Conservation (phyloP, 805 yeast genomes). For the Starmera amethionina region DNA sequence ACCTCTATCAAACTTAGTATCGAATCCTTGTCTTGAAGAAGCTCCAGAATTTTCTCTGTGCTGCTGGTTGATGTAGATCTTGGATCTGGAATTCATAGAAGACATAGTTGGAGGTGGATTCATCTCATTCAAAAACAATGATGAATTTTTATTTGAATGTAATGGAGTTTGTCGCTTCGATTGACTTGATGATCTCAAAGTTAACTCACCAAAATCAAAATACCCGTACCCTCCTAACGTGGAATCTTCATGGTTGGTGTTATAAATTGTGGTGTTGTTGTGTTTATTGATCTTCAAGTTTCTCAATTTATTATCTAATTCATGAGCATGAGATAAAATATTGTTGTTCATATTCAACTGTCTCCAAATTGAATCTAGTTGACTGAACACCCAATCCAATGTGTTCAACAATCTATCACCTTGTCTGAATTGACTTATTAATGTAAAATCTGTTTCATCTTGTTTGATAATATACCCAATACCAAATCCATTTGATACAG, state of each 20-base stretch:
- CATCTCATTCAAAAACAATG: no score
- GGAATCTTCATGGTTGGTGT: conserved; percentile 8
- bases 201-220: conserved; percentile 62
- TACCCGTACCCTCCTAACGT: conserved; percentile 72
- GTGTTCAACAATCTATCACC: conserved; percentile 72
- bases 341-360: conserved; percentile 11
- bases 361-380: conserved; percentile 39
- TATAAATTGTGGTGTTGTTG: no score
- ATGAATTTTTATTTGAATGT: no score
- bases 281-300: no score
- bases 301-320: conserved; percentile 25
- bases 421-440: conserved; percentile 81
- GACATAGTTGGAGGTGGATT: no score
- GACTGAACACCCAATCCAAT: conserved; percentile 55
- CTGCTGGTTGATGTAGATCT: background rate
- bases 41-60: conserved; percentile 1
- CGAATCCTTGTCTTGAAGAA: conserved; percentile 20
- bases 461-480: conserved; percentile 81
- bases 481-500: conserved; percentile 84
- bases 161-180: conserved; percentile 13
- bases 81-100: no score
- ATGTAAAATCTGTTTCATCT: conserved; percentile 71
- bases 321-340: conserved; percentile 20
- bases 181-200: conserved; percentile 45
- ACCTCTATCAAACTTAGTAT: conserved; percentile 30